Base-by-base conservation (phyloP, 1,284 basidiomycete genomes). In the Leccinum fuscescens region DNA sequence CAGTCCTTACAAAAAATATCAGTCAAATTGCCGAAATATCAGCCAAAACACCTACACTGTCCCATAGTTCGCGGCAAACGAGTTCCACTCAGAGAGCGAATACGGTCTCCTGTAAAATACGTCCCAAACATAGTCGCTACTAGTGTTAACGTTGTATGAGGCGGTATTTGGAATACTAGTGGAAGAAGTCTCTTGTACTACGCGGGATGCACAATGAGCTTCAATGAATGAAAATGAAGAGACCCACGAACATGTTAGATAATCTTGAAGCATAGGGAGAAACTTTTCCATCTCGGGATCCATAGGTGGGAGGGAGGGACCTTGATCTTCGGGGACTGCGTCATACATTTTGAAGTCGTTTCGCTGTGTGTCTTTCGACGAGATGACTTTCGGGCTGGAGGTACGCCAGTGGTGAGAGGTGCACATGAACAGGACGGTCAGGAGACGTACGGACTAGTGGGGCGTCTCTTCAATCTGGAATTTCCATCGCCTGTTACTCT, bases 241-340 rank as follows among this genome's bases (percentile, higher is more conserved):
- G 37, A 29, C 20, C 17, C 12, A 33, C 81, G 50, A 65, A 89
- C 90, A 67, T 59, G 79, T 85, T 27, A 92, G 74, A 71, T 91
- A 92, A 63, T 90, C 88, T 59, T 84, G 80, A 15, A 92, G 74
- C 75, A 92, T 77, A 0, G 88, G 83, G 54, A 89, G 65, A 68
- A 92, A 91, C 57, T 88, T 89, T 58, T 86, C 89, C 76, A 92
- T 83, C 67, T 90, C 88, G 2, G 78, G 72, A 66, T 88, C 86
- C 9, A 78, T 62, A 27, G 74, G 67, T 27, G 75, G 69, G 9
- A 72, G 52, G 6, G 73, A 60, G 6, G 69, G 49, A n/a, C 71
- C 72, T n/a, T 74, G 69, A 1, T 74, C 68, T 22, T 81, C 78
- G 2, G 78, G 82, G 12, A 91, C 78, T 0, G 89, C 89, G 62